Evolutionary conservation across 495 filamentous ascomycete genomes (phyloP), one percentile per base, ranked within the genome.

Genomic region (Evernia prunastri): DNA sequence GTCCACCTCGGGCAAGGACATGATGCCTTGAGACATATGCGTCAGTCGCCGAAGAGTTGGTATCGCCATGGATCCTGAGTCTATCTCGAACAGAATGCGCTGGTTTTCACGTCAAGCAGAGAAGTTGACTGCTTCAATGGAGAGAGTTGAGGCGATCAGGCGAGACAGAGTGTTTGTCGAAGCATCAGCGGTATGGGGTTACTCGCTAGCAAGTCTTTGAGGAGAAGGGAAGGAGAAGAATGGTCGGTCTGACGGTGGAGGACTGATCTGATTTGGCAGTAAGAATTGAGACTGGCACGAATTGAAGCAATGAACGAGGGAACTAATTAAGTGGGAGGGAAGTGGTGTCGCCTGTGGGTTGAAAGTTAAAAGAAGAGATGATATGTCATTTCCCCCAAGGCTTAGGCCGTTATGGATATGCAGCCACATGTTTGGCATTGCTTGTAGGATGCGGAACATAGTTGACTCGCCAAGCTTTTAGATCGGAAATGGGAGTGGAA

Each of bases 361-460:
- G 17, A 57, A 33, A 42, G 51, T 12, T 17, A 57, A 42, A 23
- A 31, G 36, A 63, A 12, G 23, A 56, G 37, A 37, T 23, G 27
- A 17, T 7, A 63, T 23, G 61, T 23, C 51, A 56, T 53, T 54
- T 35, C 15, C 29, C 53, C 39, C 27, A 37, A 18, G 33, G 31
- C 4, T 25, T 42, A 45, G 37, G 53, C 53, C 27, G 12, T 36
- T 57, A 36, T 43, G 36, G 39, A 63, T 27, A 57, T 63, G 61
- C 61, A 63, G 61, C 61, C 61, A 63, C 53, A 63, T 42, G 25
- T 47, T 31, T 36, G 18, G 53, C 31, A 57, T 47, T 29, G n/a
- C n/a, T n/a, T n/a, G n/a, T n/a, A 33, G 39, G 33, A 57, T 43
- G 39, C 61, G 31, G 51, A 63, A 37, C 51, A 54, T 54, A 20